Evolutionary conservation across 192 early-diverging fungal species (phyloP).

Genomic region (Coemansia furcata): DNA sequence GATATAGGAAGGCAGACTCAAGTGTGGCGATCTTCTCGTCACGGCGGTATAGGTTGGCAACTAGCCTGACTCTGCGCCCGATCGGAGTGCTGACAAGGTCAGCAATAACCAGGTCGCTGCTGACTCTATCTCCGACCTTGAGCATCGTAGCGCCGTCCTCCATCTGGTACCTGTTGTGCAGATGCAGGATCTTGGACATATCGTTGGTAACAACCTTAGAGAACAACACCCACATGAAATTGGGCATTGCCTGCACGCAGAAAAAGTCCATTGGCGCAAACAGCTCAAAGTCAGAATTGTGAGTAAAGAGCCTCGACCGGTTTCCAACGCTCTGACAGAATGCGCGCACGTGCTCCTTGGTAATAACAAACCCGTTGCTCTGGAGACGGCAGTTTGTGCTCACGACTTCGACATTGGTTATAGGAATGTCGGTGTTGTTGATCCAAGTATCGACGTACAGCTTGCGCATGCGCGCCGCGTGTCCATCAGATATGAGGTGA

Average conservation of each 20-base stretch:
- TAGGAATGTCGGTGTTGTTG: conserved; percentile 2
- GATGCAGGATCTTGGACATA: conserved; percentile 75
- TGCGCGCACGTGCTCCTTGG: conserved; percentile 81
- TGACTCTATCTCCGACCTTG: conserved; percentile 68
- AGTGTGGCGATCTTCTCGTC: conserved; percentile 67
- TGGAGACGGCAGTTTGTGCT: not conserved
- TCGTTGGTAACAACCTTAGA: conserved; percentile 69
- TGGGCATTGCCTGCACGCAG: conserved; percentile 74
- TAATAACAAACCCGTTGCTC: conserved; percentile 8
- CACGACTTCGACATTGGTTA: not conserved
- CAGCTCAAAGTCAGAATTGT: conserved; percentile 49
- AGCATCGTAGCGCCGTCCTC: conserved; percentile 61
- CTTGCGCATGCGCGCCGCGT: not conserved
- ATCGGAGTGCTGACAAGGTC: conserved; percentile 75
- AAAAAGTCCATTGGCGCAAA: conserved; percentile 87
- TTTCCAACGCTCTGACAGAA: conserved; percentile 73
- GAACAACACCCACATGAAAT: conserved; percentile 61
- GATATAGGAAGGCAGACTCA: conserved; percentile 77
- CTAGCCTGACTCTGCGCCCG: conserved; percentile 81
- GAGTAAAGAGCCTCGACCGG: conserved; percentile 51
- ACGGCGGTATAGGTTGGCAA: conserved; percentile 58
- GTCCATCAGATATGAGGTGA: not conserved
- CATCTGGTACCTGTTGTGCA: conserved; percentile 78
- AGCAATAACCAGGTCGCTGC: conserved; percentile 67
- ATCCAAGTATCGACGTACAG: conserved; percentile 10